phyloP scores from a whole-genome alignment of 768 basidiomycete species.

The Stropharia rugosoannulata region DNA sequence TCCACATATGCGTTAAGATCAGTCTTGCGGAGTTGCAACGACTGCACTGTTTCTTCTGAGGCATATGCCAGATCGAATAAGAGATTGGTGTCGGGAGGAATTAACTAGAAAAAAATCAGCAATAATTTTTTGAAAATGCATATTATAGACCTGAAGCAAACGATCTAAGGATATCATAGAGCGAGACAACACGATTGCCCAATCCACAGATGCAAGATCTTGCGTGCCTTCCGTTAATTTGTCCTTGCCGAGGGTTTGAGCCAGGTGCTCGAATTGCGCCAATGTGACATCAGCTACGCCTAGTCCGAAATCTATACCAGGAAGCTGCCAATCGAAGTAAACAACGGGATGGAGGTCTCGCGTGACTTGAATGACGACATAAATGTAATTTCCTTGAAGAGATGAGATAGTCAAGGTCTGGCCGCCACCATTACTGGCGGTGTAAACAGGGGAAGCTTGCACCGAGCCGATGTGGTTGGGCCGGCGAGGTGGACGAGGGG shows the following conservation, averaged over 20 bases:
- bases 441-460: slow-evolving; percentile 68
- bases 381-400: slow-evolving; percentile 84
- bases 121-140: background rate
- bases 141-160: slow-evolving; percentile 64
- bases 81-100: slow-evolving; percentile 66
- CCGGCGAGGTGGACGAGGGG: slow-evolving; percentile 37
- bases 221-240: background rate
- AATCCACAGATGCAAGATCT: slow-evolving; percentile 30
- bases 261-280: slow-evolving; percentile 73
- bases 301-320: slow-evolving; percentile 70
- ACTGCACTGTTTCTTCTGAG: slow-evolving; percentile 42
- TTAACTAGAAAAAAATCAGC: slow-evolving; percentile 37
- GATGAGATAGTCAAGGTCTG: slow-evolving; percentile 85
- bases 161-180: slow-evolving; percentile 42
- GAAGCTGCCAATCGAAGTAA: slow-evolving; percentile 74
- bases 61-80: slow-evolving; percentile 85
- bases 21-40: slow-evolving; percentile 44
- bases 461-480: slow-evolving; percentile 52
- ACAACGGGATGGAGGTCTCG: slow-evolving; percentile 89
- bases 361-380: slow-evolving; percentile 88
- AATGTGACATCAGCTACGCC: slow-evolving; percentile 84
- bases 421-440: slow-evolving; percentile 41
- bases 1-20: slow-evolving; percentile 86
- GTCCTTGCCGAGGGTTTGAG: slow-evolving; percentile 47
- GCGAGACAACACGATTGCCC: slow-evolving; percentile 26